These are phyloP conservation scores for Boletus subcaerulescens DNA, from an alignment of 768 basidiomycete genomes.

Conservation along the genomic window DNA sequence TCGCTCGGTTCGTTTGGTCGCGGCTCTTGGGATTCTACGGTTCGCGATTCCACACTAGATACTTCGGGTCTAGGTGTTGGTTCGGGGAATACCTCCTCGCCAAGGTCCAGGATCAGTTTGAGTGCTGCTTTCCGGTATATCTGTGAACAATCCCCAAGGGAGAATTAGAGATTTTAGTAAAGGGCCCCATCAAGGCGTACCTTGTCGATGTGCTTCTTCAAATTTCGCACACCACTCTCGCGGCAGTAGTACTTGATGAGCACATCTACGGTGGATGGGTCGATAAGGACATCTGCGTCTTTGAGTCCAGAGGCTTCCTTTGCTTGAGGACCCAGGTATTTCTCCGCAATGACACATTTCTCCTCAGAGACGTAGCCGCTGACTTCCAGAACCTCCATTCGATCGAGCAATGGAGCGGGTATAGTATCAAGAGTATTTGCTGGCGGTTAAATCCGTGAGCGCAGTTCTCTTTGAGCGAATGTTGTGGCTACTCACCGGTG, in stretches of 20 bases:
- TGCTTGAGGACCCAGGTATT: slow-evolving; percentile 90
- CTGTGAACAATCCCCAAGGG: slow-evolving; percentile 36
- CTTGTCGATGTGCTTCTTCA: slow-evolving; percentile 99
- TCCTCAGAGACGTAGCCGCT: slow-evolving; percentile 94
- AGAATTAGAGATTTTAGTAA: not conserved
- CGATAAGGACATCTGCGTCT: slow-evolving; percentile 77
- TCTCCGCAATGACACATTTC: slow-evolving; percentile 82
- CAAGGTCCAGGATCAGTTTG: slow-evolving; percentile 86
- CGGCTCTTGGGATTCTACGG: slow-evolving; percentile 54
- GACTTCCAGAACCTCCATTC: slow-evolving; percentile 96
- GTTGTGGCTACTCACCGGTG: slow-evolving; percentile 48
- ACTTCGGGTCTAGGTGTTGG: slow-evolving; percentile 34
- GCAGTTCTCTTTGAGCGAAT: not conserved
- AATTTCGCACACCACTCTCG: slow-evolving; percentile 92
- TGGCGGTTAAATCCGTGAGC: slow-evolving; percentile 15
- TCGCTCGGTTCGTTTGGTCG: slow-evolving; percentile 36
- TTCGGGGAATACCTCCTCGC: slow-evolving; percentile 83
- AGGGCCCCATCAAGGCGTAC: slow-evolving; percentile 37
- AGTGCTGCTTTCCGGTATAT: slow-evolving; percentile 96
- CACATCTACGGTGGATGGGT: slow-evolving; percentile 72
- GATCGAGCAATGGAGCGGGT: slow-evolving; percentile 88
- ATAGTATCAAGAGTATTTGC: slow-evolving; percentile 94
- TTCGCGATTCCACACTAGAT: slow-evolving; percentile 24
- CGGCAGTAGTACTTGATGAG: slow-evolving; percentile 97
- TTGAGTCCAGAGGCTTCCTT: slow-evolving; percentile 87